A percentile compares a stretch with the other conserved stretches of the same genome.
Conservation (phyloP, 441 rosid genomes). For the Aquilaria agallochum region DNA sequence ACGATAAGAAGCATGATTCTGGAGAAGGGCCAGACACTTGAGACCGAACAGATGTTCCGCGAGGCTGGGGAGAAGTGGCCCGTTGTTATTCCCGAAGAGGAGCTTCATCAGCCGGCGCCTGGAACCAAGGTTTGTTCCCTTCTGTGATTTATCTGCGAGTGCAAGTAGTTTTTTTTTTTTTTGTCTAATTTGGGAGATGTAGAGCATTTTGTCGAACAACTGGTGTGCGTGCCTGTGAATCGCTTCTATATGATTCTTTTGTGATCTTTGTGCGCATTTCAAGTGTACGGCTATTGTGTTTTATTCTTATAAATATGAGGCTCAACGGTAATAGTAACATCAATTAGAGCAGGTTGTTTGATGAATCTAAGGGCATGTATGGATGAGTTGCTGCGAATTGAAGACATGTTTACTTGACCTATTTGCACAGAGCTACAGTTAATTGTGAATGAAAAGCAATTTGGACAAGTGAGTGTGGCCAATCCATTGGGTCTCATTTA, state of each 20-base stretch:
- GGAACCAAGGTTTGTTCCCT: slow-evolving; percentile 63
- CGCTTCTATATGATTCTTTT: neutral
- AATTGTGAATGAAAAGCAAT: no score
- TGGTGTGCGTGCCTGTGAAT: slow-evolving; percentile 1
- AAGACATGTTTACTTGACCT: neutral
- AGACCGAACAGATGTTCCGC: slow-evolving; percentile 93
- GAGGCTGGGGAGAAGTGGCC: slow-evolving; percentile 96
- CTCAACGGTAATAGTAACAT: neutral
- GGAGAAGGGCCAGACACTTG: slow-evolving; percentile 73
- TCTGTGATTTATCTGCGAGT: neutral
- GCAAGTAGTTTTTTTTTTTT: neutral
- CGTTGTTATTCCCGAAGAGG: slow-evolving; percentile 74
- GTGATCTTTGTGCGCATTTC: neutral
- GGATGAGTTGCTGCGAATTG: neutral
- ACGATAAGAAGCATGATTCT: slow-evolving; percentile 71
- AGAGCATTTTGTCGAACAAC: slow-evolving; percentile 28
- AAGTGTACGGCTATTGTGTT: no score
- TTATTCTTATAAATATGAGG: no score
- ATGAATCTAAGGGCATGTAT: neutral
- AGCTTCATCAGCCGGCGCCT: slow-evolving; percentile 60
- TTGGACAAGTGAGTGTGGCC: no score
- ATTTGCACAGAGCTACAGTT: neutral
- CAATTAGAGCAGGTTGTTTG: neutral
- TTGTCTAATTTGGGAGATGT: neutral
- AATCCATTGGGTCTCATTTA: no score